These are phyloP conservation scores for Rosa multiflora DNA, from an alignment of 306 rosid species.

Conservation along the genomic window DNA sequence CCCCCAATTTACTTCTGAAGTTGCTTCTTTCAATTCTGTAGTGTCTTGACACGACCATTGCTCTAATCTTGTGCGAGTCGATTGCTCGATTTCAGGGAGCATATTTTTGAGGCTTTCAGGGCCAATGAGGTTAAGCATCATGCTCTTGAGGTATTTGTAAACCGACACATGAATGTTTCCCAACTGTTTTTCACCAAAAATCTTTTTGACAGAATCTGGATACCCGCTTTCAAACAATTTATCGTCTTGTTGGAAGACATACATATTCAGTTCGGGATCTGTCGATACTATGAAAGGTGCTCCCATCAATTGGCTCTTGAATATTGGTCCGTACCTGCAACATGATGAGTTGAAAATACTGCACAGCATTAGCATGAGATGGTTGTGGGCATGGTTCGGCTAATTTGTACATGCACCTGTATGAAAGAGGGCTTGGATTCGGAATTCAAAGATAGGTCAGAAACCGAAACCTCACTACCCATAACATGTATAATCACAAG, in stretches of 20 bases:
- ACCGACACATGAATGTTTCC: conserved; percentile 83
- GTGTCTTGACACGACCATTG: conserved; percentile 53
- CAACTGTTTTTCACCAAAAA: conserved; percentile 81
- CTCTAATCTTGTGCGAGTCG: conserved; percentile 47
- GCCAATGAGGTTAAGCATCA: conserved; percentile 83
- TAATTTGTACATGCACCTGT: too few species aligned
- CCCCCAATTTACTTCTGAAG: conserved; percentile 34
- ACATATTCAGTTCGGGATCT: conserved; percentile 77
- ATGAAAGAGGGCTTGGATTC: too few species aligned
- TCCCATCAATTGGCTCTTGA: conserved; percentile 87
- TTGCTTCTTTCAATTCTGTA: conserved; percentile 67
- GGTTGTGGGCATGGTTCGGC: too few species aligned
- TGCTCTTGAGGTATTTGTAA: conserved; percentile 81
- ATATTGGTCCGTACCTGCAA: conserved; percentile 78
- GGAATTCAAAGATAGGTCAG: too few species aligned
- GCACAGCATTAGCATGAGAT: not conserved
- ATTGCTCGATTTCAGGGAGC: conserved; percentile 70
- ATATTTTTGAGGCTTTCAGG: conserved; percentile 81
- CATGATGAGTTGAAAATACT: conserved; percentile 3
- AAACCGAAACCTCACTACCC: too few species aligned
- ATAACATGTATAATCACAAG: too few species aligned
- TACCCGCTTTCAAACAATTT: conserved; percentile 86
- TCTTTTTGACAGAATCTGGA: conserved; percentile 83
- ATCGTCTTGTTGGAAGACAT: conserved; percentile 88
- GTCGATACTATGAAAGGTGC: conserved; percentile 75